Base-by-base conservation (phyloP, 345 rosid species). In the Populus deltoides region DNA sequence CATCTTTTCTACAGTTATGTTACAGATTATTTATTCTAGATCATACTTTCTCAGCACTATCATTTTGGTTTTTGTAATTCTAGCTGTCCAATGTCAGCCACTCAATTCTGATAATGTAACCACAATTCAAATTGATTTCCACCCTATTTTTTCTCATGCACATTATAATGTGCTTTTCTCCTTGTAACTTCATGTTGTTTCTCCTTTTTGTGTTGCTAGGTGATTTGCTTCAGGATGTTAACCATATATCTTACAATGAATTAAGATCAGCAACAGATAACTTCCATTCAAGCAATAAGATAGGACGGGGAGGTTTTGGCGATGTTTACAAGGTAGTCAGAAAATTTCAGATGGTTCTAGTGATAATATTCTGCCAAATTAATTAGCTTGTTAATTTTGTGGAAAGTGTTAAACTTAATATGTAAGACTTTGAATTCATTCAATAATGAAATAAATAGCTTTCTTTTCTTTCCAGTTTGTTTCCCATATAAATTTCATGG, bases 291-390 rank as follows among this genome's bases (percentile, higher is more conserved):
- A 77, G 80, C 79, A 86, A 86, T 53, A 86, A 79, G 77, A 80
- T 90, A 20, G 93, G 93, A 35, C 77, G 86, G 66, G 93, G 93
- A 75, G 93, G 91, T 62, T 90, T 90, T 22, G 93, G 93, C 75
- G 83, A 62, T 3, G 93, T 90, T 63, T 88, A 87, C 85, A 88
- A 88, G 93, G 93, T 90, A 71, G 38, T 38, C 66, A 39, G 39
- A 38, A 59, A 51, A 66, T 74, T 75, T 25, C 41, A 51, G 70
- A 63, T 77, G 80, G 77, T 36, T 68, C 24, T 66, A 20, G 24
- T 55, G n/a, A 29, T 77, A n/a, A 24, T 29, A 59, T 36, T 43
- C n/a, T 43, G 45, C 10, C 36, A 47, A 8, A 29, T 51, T 41
- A 68, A 61, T 73, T 61, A 5, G 31, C 18, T 18, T n/a, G 24